These are phyloP conservation scores for Scheffersomyces lignosus DNA, from an alignment of 805 yeast genomes.

Conservation along the genomic window DNA sequence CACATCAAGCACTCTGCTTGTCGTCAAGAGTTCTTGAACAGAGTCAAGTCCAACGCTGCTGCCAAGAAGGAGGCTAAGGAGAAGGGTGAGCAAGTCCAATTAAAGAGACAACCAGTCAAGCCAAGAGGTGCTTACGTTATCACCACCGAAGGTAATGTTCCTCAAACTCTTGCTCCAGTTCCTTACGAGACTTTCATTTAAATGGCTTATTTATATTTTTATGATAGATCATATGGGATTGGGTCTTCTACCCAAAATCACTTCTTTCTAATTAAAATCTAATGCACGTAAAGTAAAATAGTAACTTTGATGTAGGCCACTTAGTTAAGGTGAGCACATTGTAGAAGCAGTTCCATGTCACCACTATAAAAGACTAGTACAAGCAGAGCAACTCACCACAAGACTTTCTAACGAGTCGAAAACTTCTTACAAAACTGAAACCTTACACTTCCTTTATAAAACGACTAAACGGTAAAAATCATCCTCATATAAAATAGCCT, in stretches of 20 bases:
- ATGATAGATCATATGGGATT: neutral
- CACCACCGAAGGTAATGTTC: slow-evolving; percentile 77
- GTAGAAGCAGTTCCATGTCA: no score
- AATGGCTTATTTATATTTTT: slow-evolving; percentile 19
- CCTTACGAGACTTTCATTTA: slow-evolving; percentile 99
- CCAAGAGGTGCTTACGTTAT: slow-evolving; percentile 94
- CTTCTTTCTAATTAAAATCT: neutral
- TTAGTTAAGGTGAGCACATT: no score
- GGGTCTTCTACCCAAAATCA: no score
- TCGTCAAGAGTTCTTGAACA: slow-evolving; percentile 98
- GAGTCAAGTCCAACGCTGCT: slow-evolving; percentile 97
- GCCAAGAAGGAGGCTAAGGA: slow-evolving; percentile 93
- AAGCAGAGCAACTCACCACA: no score
- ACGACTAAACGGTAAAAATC: no score
- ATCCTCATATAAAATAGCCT: no score
- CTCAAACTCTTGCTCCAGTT: slow-evolving; percentile 98
- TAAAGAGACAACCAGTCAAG: slow-evolving; percentile 97
- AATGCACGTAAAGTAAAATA: neutral
- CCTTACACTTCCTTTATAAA: no score
- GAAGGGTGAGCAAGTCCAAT: slow-evolving; percentile 83
- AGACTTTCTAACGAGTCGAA: no score
- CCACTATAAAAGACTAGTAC: no score
- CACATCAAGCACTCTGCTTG: slow-evolving; percentile 99
- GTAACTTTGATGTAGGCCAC: no score
- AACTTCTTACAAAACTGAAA: no score